Percentiles rank a stretch among this genome's conserved stretches.
These are phyloP conservation scores for Cicer pinnatifidum DNA, from an alignment of 306 rosid genomes.

Conservation along the genomic window DNA sequence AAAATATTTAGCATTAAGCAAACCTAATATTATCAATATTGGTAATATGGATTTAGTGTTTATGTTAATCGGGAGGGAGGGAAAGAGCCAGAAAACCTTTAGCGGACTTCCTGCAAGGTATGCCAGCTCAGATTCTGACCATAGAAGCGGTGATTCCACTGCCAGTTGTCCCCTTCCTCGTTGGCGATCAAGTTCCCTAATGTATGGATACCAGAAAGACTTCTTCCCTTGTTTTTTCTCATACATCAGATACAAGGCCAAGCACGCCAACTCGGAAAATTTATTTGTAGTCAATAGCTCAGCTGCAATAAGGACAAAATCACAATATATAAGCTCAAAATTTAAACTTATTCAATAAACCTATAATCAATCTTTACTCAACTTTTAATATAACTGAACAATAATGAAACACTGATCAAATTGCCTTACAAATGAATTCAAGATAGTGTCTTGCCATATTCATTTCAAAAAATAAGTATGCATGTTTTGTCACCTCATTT, in stretches of 20 bases:
- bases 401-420: slow-evolving; percentile 14
- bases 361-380: slow-evolving; percentile 11
- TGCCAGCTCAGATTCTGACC: slow-evolving; percentile 86
- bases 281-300: slow-evolving; percentile 93
- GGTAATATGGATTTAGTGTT: slow-evolving; percentile 5
- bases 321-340: slow-evolving; percentile 27
- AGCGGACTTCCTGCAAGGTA: slow-evolving; percentile 90
- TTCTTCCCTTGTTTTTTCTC: slow-evolving; percentile 99
- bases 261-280: slow-evolving; percentile 95
- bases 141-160: slow-evolving; percentile 88
- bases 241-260: slow-evolving; percentile 97
- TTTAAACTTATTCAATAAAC: background rate
- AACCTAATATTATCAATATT: slow-evolving; percentile 28
- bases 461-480: background rate
- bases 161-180: slow-evolving; percentile 95
- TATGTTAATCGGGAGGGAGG: slow-evolving; percentile 20
- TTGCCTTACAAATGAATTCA: slow-evolving; percentile 11
- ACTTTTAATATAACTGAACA: slow-evolving; percentile 27
- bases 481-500: slow-evolving; percentile 19
- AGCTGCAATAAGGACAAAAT: slow-evolving; percentile 65
- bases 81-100: slow-evolving; percentile 57
- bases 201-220: slow-evolving; percentile 93
- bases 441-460: slow-evolving; percentile 10
- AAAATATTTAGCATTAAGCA: slow-evolving; percentile 40
- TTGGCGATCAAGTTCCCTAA: slow-evolving; percentile 95